Base-by-base conservation (phyloP, 1,284 basidiomycete genomes). In the Paramarasmius palmivorus region DNA sequence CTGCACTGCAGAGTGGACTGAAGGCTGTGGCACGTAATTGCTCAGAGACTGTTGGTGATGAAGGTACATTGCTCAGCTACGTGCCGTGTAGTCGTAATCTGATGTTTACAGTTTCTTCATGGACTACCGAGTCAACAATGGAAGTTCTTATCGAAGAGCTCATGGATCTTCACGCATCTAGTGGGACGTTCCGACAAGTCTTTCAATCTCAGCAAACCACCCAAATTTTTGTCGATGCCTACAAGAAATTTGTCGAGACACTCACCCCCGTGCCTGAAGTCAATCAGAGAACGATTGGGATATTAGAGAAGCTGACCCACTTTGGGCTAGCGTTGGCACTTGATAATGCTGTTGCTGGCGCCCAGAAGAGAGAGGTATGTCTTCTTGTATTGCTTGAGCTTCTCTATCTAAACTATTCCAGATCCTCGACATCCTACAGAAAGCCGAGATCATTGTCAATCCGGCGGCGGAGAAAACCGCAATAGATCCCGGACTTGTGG, bases 171-270 rank as follows among this genome's bases (percentile, higher is more conserved):
- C 87, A 92, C 60, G 75, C 74, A 1, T 77, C 80, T 0, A 83
- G 78, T 56, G 65, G 77, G 0, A 80, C 81, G 0, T 91, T 92
- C 67, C 81, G 87, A 12, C 78, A 86, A 52, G 65, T 87, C 1
- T 91, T 92, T 69, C 83, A 77, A 60, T 88, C 84, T 0, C 84
- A 88, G 54, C 81, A 82, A 52, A 80, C 78, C 3, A 87, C 84
- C 0, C 79, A 84, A 52, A 60, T 82, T 8, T 86, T 90, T 58
- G 73, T 91, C 10, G 78, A 83, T 29, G 80, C 81, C 15, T 86
- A 84, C 64, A 80, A 78, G 59, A 63, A 70, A 2, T 89, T 86
- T 62, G 75, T 83, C 3, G 61, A 67, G 1, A 73, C 74, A 20
- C 66, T 83, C 0, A 62, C 71, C 0, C 59, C 63, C 15, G 64